Evolutionary conservation across 2,329 filamentous ascomycete genomes (phyloP), one percentile per base, ranked within the genome.

Genomic region (Penicillium sp.): DNA sequence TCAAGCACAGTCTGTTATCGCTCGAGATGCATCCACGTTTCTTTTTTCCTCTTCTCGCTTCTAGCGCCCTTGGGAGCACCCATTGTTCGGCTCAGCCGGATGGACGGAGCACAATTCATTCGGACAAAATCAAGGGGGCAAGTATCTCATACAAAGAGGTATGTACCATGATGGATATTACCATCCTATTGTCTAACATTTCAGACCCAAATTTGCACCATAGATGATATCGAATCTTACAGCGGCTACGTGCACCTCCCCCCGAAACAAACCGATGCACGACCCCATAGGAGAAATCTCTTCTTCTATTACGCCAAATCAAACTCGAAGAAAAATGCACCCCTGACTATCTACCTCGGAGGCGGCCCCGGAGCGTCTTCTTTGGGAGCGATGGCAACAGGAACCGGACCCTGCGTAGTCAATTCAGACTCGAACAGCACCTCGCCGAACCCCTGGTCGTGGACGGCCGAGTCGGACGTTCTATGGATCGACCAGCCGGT

Each of bases 261-360:
- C 6, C 46, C 46, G 3, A 48, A 26, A 6, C 21, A 7, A 19
- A 48, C 19, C 19, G 46, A 48, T 13, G 46, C 46, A 19, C 7
- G 13, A 7, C 46, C 46, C 4, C 46, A 48, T 13, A 5, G 19
- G 11, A 29, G 46, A 5, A 48, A 48, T 19, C 46, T 58, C 21
- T 51, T 52, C 35, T 58, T 58, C 47, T 51, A 48, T 19, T 58
- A 58, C 41, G 45, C 47, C 31, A 51, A 29, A 38, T 41, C 21
- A 3, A 56, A 15, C 21, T 17, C 35, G 9, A 46, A 45, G 21
- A 15, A 19, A 11, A 26, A 21, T 17, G 19, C 38, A 6, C 53
- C 53, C 6, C 19, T 56, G 41, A 19, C 41, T 5, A 23, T 56
- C 41, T 56, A 46, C 26, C 38, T 56, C 15, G n/a, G n/a, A 9